These are phyloP conservation scores for Miamiensis avidus DNA, from an alignment of 169 alveolate species.

Conservation along the genomic window DNA sequence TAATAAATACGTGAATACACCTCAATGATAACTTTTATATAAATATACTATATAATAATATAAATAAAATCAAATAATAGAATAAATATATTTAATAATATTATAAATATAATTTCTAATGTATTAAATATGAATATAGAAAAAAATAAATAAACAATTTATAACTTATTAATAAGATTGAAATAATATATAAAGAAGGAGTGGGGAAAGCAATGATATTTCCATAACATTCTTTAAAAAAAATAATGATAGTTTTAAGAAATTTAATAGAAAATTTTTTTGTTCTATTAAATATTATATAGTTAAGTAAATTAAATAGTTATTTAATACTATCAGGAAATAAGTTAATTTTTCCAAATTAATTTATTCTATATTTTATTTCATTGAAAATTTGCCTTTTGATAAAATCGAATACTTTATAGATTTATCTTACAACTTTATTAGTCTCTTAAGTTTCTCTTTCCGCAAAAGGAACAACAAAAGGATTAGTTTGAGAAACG, in stretches of 20 bases:
- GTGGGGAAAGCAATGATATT: constrained; percentile 62
- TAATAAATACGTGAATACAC: too few relatives aligned
- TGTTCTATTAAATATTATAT: neutral
- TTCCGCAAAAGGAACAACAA: constrained; percentile 56
- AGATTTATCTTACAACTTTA: neutral
- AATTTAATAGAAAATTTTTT: neutral
- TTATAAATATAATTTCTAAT: too few relatives aligned
- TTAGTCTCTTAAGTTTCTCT: constrained; percentile 40
- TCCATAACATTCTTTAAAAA: constrained; percentile 40
- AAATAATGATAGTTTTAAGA: too few relatives aligned
- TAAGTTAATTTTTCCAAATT: constrained; percentile 39
- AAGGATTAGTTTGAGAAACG: constrained; percentile 69
- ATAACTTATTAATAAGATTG: too few relatives aligned
- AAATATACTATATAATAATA: too few relatives aligned
- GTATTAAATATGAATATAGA: too few relatives aligned
- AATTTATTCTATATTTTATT: constrained; percentile 40
- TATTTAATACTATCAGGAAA: constrained; percentile 40
- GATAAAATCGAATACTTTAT: neutral
- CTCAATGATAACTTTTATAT: too few relatives aligned
- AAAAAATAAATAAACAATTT: too few relatives aligned
- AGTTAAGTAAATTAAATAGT: constrained; percentile 32
- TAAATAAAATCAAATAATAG: too few relatives aligned
- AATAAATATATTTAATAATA: too few relatives aligned
- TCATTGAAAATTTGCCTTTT: constrained; percentile 49
- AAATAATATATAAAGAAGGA: too few relatives aligned